Evolutionary conservation across 116 monocot species (phyloP).

Genomic region (Zostera marina): DNA sequence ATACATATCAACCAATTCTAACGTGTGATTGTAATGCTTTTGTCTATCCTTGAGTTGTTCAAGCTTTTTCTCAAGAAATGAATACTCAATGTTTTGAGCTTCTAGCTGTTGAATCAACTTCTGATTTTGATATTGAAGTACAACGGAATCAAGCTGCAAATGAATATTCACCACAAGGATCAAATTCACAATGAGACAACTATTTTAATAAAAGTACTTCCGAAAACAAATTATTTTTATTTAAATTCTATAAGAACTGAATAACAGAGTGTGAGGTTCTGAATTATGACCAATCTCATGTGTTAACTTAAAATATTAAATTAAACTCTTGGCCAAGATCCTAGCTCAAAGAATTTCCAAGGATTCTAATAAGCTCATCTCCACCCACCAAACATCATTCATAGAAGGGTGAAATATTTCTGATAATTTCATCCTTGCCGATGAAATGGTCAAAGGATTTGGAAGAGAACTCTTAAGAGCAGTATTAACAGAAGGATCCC

Average conservation of each 20-base stretch:
- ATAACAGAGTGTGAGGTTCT: too few relatives aligned
- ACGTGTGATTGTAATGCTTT: slow-evolving; percentile 26
- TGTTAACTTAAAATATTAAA: too few relatives aligned
- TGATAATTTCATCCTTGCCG: too few relatives aligned
- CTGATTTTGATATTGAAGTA: slow-evolving; percentile 81
- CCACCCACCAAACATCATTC: too few relatives aligned
- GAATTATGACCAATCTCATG: neutral
- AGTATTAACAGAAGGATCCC: too few relatives aligned
- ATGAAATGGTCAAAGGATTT: too few relatives aligned
- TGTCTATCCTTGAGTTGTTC: slow-evolving; percentile 49
- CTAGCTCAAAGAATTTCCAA: too few relatives aligned
- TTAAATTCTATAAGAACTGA: neutral
- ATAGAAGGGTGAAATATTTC: too few relatives aligned
- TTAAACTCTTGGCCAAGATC: too few relatives aligned
- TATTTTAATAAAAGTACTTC: neutral
- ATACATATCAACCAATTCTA: slow-evolving; percentile 32
- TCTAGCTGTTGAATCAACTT: slow-evolving; percentile 80
- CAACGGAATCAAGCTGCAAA: slow-evolving; percentile 72
- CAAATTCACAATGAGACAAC: neutral
- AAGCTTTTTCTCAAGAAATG: slow-evolving; percentile 50
- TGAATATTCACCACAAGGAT: neutral
- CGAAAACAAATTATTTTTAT: neutral
- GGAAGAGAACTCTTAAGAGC: too few relatives aligned
- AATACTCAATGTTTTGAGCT: slow-evolving; percentile 63
- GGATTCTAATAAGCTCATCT: too few relatives aligned